Evolutionary conservation across 2,329 filamentous ascomycete species (phyloP).

Genomic region (Penicillium griseofulvum): DNA sequence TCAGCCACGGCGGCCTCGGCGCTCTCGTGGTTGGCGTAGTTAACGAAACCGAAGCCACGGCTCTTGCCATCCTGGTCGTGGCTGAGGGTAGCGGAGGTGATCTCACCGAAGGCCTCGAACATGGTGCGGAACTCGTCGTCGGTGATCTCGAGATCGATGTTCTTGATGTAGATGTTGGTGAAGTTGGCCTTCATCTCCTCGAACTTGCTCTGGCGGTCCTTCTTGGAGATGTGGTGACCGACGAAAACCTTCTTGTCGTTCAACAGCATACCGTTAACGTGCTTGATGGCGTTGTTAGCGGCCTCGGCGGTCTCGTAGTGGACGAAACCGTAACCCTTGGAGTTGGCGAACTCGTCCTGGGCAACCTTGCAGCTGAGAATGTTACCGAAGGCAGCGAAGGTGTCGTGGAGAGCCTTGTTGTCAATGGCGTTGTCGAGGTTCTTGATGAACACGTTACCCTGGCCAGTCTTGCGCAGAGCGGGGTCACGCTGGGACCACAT

Average conservation of each 20-base stretch:
- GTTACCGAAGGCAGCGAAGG: conserved; percentile 97
- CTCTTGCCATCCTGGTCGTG: conserved; percentile 88
- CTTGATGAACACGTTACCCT: conserved; percentile 99
- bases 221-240: conserved; percentile 98
- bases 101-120: conserved; percentile 88
- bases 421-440: conserved; percentile 98
- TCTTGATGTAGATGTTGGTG: conserved; percentile 99
- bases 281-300: conserved; percentile 95
- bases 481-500: conserved; percentile 99
- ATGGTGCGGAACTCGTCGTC: conserved; percentile 94
- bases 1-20: conserved; percentile 84
- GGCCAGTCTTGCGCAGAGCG: conserved; percentile 96
- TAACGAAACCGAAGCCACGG: conserved; percentile 94
- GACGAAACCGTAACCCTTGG: conserved; percentile 98
- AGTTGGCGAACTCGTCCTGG: conserved; percentile 93
- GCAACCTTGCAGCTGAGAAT: conserved; percentile 99
- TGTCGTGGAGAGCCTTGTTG: conserved; percentile 99
- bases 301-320: conserved; percentile 99
- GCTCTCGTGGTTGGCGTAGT: conserved; percentile 88
- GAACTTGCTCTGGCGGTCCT: conserved; percentile 99
- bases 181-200: conserved; percentile 99
- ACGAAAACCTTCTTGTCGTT: conserved; percentile 99
- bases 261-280: conserved; percentile 98
- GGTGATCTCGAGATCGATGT: conserved; percentile 77
- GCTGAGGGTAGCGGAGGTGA: conserved; percentile 92